Conservation (phyloP, 257 asterid genomes). For the Jacaranda mimosifolia region DNA sequence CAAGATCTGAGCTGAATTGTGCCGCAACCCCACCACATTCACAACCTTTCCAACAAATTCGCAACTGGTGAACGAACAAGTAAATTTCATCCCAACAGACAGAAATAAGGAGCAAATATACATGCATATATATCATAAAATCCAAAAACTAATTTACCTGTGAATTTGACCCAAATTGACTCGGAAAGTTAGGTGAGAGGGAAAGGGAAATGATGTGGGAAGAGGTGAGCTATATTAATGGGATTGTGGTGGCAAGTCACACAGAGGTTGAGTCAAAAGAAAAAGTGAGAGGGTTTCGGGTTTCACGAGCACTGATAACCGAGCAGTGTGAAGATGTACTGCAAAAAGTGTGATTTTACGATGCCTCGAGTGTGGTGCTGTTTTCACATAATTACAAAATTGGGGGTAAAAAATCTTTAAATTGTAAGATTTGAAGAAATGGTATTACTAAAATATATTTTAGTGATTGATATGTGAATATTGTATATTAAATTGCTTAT, state of each 20-base stretch:
- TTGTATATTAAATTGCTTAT: no score
- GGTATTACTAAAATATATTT: no score
- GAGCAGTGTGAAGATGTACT: constrained; percentile 6
- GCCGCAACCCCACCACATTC: constrained; percentile 25
- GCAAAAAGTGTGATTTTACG: not conserved
- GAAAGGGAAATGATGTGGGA: not conserved
- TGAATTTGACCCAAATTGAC: constrained; percentile 23
- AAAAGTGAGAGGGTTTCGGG: constrained; percentile 6
- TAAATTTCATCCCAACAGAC: not conserved
- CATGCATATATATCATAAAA: no score
- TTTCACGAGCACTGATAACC: constrained; percentile 29
- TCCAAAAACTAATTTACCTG: not conserved
- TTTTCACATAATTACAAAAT: not conserved
- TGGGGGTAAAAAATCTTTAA: not conserved
- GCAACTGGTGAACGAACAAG: constrained; percentile 10
- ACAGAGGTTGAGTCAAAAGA: constrained; percentile 13
- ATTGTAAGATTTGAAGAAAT: no score
- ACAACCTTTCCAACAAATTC: constrained; percentile 13
- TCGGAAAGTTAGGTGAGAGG: not conserved
- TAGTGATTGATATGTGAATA: no score
- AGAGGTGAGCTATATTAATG: not conserved
- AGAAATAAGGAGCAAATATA: not conserved
- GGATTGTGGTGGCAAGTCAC: not conserved
- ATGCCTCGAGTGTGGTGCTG: not conserved
- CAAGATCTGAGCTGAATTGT: constrained; percentile 34